Conservation (phyloP, 2,329 filamentous ascomycete species). For the Penicillium sp. region DNA sequence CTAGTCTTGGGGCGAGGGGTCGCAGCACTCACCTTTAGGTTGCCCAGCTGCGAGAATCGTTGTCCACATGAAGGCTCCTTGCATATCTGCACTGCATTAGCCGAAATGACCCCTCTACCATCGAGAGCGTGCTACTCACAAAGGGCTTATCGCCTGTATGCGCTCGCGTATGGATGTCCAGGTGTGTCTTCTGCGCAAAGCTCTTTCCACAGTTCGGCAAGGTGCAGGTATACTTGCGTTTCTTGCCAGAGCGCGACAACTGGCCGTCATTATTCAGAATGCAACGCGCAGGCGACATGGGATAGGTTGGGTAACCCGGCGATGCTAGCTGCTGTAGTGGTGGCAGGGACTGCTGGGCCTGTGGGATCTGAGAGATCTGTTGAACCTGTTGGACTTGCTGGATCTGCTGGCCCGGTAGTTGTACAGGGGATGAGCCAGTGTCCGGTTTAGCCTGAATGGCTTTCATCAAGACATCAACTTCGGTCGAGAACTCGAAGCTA, state of each 20-base stretch:
- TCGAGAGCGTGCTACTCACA: constrained; percentile 54
- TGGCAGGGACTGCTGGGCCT: constrained; percentile 33
- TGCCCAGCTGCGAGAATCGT: constrained; percentile 85
- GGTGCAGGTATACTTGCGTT: constrained; percentile 71
- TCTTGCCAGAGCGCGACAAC: constrained; percentile 38
- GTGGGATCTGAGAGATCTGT: neutral
- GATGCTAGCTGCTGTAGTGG: constrained; percentile 37
- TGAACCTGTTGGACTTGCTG: neutral
- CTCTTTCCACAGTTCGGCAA: constrained; percentile 74
- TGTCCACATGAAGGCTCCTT: constrained; percentile 71
- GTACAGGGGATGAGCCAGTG: constrained; percentile 12
- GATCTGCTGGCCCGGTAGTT: neutral
- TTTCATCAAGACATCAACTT: constrained; percentile 86
- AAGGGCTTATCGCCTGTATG: constrained; percentile 92
- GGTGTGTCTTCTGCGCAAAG: constrained; percentile 89
- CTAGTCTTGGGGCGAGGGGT: neutral
- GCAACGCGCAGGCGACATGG: constrained; percentile 24
- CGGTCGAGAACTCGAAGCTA: constrained; percentile 70
- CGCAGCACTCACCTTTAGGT: constrained; percentile 68
- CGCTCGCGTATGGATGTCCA: constrained; percentile 83
- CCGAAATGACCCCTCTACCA: neutral
- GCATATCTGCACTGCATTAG: constrained; percentile 55
- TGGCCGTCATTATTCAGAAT: constrained; percentile 35
- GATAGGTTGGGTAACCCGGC: constrained; percentile 24
- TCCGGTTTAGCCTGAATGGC: constrained; percentile 70